Conservation (phyloP, 495 filamentous ascomycete genomes). For the Daldinia grandis region DNA sequence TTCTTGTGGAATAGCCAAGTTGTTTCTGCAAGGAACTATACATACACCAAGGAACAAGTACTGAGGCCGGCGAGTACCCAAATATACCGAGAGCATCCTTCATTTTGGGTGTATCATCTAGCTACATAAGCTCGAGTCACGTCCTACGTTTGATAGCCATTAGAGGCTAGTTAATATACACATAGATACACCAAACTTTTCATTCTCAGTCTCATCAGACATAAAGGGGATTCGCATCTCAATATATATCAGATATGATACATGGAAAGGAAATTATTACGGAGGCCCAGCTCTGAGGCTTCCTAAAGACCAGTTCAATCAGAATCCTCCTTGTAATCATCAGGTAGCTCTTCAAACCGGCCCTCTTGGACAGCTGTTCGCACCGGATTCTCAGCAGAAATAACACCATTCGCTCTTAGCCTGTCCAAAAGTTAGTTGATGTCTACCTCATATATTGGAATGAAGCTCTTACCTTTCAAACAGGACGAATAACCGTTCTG, state of each 20-base stretch:
- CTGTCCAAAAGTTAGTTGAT: constrained; percentile 54
- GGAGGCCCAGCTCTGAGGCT: not conserved
- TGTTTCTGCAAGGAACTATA: too few species aligned
- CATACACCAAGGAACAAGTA: too few species aligned
- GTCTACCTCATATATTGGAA: not conserved
- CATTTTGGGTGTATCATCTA: too few species aligned
- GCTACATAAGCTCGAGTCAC: too few species aligned
- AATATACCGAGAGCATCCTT: too few species aligned
- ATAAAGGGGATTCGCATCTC: not conserved
- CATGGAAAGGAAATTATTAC: not conserved
- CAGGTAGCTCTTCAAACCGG: constrained; percentile 75
- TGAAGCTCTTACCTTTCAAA: constrained; percentile 77
- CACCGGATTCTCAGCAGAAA: constrained; percentile 87
- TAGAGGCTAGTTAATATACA: not conserved
- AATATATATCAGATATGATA: not conserved
- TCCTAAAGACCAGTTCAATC: constrained; percentile 36
- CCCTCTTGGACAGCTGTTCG: constrained; percentile 77
- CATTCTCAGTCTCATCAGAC: not conserved
- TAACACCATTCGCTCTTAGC: constrained; percentile 81
- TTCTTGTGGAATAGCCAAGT: too few species aligned
- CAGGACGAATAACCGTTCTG: constrained; percentile 90
- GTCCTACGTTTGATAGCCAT: too few species aligned
- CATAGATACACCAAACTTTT: not conserved
- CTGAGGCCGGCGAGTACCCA: too few species aligned
- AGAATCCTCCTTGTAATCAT: constrained; percentile 53